phyloP scores from a whole-genome alignment of 257 asterid genomes.

The Agastache rugosa region DNA sequence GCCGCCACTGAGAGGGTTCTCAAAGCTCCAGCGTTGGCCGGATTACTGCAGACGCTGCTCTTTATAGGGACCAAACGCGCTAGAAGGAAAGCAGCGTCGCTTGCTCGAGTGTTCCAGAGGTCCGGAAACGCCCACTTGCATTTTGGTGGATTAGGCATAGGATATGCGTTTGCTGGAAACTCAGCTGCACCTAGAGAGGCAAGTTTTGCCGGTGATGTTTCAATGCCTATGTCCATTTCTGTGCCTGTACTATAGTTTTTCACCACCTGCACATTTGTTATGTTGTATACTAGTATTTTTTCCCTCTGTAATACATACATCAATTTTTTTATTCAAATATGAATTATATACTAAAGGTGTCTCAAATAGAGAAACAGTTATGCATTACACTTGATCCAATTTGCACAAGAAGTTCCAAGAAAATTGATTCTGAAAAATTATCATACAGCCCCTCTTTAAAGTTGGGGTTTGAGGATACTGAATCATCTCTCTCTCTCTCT shows the following conservation, averaged over 20 bases:
- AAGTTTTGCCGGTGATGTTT: constrained; percentile 63
- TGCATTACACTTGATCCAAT: constrained; percentile 13
- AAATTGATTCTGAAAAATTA: constrained; percentile 25
- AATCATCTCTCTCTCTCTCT: constrained; percentile 17
- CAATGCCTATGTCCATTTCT: constrained; percentile 62
- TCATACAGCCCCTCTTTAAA: constrained; percentile 21
- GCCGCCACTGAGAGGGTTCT: constrained; percentile 70
- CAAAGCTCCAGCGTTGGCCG: constrained; percentile 77
- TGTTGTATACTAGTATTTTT: constrained; percentile 9
- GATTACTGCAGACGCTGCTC: constrained; percentile 70
- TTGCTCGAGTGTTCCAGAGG: constrained; percentile 83
- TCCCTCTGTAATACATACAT: constrained; percentile 24
- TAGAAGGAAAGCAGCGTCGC: constrained; percentile 86
- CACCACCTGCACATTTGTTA: neutral
- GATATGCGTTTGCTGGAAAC: constrained; percentile 67
- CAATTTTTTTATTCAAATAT: constrained; percentile 34
- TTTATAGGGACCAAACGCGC: constrained; percentile 90
- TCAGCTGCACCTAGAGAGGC: constrained; percentile 57
- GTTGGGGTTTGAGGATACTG: neutral
- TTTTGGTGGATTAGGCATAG: constrained; percentile 64
- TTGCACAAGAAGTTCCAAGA: constrained; percentile 17
- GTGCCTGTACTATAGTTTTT: constrained; percentile 33
- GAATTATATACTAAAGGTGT: constrained; percentile 14
- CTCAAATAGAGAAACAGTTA: constrained; percentile 21
- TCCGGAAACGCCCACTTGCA: constrained; percentile 60